A percentile compares a stretch with the other conserved stretches of the same genome.
Conservation (phyloP, 441 rosid species). For the Jatropha multifida region DNA sequence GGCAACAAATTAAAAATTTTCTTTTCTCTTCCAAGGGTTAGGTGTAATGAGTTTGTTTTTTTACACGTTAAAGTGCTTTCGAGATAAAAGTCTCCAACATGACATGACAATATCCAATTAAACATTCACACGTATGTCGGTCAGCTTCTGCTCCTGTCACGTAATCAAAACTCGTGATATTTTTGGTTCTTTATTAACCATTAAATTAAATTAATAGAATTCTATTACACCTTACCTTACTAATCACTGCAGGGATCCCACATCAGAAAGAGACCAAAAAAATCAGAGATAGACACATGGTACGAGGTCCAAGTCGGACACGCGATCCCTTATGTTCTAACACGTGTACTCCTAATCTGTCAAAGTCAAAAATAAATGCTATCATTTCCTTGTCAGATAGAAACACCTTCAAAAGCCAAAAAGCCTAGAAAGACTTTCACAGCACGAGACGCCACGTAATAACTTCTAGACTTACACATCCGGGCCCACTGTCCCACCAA, state of each 20-base stretch:
- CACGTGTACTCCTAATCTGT: slow-evolving; percentile 31
- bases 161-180: not conserved
- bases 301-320: slow-evolving; percentile 20
- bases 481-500: slow-evolving; percentile 26
- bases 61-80: not conserved
- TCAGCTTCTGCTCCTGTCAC: not conserved
- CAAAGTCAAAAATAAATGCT: not conserved
- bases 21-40: not conserved
- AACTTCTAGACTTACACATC: slow-evolving; percentile 21
- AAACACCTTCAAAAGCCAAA: not conserved
- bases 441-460: slow-evolving; percentile 43
- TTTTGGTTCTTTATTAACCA: not conserved
- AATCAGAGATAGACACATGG: slow-evolving; percentile 17
- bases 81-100: not conserved
- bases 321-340: not conserved
- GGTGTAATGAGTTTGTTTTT: not conserved
- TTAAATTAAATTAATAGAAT: not conserved
- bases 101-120: not conserved
- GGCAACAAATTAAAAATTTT: too few relatives aligned
- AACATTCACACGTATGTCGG: not conserved
- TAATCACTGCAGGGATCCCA: too few relatives aligned
- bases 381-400: slow-evolving; percentile 23
- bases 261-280: too few relatives aligned
- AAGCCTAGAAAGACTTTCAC: not conserved
- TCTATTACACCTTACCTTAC: too few relatives aligned